A percentile compares a stretch with the other conserved stretches of the same genome.
These are phyloP conservation scores for Cladophialophora exuberans DNA, from an alignment of 2,329 filamentous ascomycete genomes.

Conservation along the genomic window DNA sequence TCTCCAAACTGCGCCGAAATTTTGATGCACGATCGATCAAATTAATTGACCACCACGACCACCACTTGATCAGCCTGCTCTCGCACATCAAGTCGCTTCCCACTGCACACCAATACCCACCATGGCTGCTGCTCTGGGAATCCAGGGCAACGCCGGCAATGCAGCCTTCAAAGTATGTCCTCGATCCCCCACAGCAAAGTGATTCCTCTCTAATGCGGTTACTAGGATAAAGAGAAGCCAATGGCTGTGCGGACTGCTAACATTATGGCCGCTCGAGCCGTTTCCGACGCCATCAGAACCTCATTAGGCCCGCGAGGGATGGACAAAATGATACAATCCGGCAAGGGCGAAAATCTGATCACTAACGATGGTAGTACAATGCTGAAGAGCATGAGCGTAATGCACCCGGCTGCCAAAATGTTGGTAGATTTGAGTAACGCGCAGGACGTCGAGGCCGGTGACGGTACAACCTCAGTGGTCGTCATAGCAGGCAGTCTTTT, in stretches of 20 bases:
- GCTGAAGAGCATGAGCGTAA: slow-evolving; percentile 97
- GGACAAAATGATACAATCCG: slow-evolving; percentile 99
- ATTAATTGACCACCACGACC: neutral
- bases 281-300: slow-evolving; percentile 96
- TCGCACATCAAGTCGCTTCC: neutral
- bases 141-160: slow-evolving; percentile 58
- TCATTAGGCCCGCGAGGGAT: slow-evolving; percentile 95
- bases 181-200: slow-evolving; percentile 35
- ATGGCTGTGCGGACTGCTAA: slow-evolving; percentile 94
- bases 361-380: slow-evolving; percentile 99
- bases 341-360: slow-evolving; percentile 96
- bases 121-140: slow-evolving; percentile 55
- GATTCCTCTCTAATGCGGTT: slow-evolving; percentile 42
- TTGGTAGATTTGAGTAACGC: slow-evolving; percentile 95
- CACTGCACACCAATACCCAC: slow-evolving; percentile 36
- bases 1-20: slow-evolving; percentile 21
- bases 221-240: slow-evolving; percentile 91
- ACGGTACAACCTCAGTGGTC: slow-evolving; percentile 96
- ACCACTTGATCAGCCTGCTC: neutral
- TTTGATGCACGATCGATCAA: slow-evolving; percentile 10
- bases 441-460: slow-evolving; percentile 97
- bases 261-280: slow-evolving; percentile 96
- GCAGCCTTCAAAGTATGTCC: slow-evolving; percentile 65
- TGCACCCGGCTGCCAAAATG: slow-evolving; percentile 99
- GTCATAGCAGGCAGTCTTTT: slow-evolving; percentile 96